phyloP scores from a whole-genome alignment of 306 rosid genomes.

The Spatholobus suberectus region DNA sequence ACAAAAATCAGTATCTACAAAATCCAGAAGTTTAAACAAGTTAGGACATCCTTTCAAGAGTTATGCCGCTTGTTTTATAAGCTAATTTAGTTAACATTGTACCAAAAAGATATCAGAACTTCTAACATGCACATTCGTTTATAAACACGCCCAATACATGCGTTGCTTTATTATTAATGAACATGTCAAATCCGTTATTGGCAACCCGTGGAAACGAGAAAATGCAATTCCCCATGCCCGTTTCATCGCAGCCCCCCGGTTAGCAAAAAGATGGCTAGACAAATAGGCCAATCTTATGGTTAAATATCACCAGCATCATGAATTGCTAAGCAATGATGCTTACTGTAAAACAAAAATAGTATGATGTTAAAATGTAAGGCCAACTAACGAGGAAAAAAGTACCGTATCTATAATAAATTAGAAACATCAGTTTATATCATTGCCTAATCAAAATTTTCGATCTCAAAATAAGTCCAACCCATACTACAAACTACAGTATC shows the following conservation, averaged over 20 bases:
- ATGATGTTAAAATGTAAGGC: neutral
- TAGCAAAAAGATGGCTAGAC: neutral
- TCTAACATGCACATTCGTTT: too few relatives aligned
- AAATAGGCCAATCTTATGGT: neutral
- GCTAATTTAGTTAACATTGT: too few relatives aligned
- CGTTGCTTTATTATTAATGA: too few relatives aligned
- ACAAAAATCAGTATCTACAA: too few relatives aligned
- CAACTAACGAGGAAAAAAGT: neutral
- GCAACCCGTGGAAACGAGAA: neutral
- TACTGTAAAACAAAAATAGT: neutral
- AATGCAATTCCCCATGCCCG: neutral
- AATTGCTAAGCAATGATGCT: neutral
- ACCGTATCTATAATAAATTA: slow-evolving; percentile 30
- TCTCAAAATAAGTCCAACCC: slow-evolving; percentile 43
- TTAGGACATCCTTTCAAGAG: too few relatives aligned
- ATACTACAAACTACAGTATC: slow-evolving; percentile 39
- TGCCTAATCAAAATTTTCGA: slow-evolving; percentile 62
- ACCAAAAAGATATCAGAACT: too few relatives aligned
- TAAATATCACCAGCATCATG: neutral
- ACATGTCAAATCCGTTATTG: too few relatives aligned
- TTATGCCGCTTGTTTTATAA: too few relatives aligned
- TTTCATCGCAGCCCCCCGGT: too few relatives aligned
- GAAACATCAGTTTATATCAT: slow-evolving; percentile 33
- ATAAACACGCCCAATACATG: too few relatives aligned
- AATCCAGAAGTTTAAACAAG: too few relatives aligned